Base-by-base conservation (phyloP, 2,329 filamentous ascomycete genomes). In the Penicillium sp. region DNA sequence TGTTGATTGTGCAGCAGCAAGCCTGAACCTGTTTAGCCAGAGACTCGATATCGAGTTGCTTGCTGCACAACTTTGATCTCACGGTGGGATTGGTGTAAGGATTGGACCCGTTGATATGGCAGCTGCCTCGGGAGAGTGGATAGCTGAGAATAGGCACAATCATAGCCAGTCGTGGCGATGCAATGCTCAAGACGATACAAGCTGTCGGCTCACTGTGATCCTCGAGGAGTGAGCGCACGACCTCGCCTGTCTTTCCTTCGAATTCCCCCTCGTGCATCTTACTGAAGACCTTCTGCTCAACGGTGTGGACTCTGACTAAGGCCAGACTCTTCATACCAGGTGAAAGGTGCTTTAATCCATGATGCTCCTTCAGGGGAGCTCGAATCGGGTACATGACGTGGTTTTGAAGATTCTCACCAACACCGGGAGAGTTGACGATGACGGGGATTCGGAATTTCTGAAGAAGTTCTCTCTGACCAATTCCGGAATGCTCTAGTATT, bases 401-500 rank as follows among this genome's bases (percentile, higher is more conserved):
- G 24, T 67, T 65, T 40, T 62, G 58, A 5, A 66, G 53, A 18
- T 64, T 65, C 36, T 59, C 70, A 47, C 77, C 77, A 1, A 80
- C 77, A 0, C 71, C 74, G 0, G 76, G 73, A 0, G 76, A 64
- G 42, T 78, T 68, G 1, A 70, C 61, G 0, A 77, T 47, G 0
- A 72, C 54, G 0, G 64, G 52, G n/a, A 80, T 74, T 0, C 62
- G 62, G 12, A 72, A 61, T 4, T 53, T 52, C 0, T 61, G 44
- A 5, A 80, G 56, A 1, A 72, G 53, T 3, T 60, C 55, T 9
- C 58, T 53, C 4, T 66, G 62, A 0, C 77, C 77, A 6, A 80
- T 68, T 1, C 76, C 76, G n/a, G 75, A 78, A 2, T 76, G 62
- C 52, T 78, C 72, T 0, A 80, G 66, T 4, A 79, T 59, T 41